phyloP scores from a whole-genome alignment of 257 asterid species.

The Solanum tacnaense region DNA sequence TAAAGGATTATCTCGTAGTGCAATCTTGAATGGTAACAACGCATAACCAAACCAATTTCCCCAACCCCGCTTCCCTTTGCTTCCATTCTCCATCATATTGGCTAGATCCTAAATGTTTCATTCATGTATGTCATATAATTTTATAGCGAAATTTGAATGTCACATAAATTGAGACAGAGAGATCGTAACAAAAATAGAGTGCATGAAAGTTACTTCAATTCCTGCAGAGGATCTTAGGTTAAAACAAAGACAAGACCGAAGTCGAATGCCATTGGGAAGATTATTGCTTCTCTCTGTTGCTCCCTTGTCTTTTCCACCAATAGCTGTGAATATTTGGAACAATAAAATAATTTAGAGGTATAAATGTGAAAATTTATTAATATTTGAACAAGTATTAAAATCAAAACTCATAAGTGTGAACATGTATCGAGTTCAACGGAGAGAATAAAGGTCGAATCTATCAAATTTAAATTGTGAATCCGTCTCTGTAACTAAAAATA shows the following conservation, averaged over 20 bases:
- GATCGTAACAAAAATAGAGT: too few relatives aligned
- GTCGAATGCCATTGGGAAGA: conserved; percentile 19
- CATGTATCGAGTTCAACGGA: not conserved
- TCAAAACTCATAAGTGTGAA: not conserved
- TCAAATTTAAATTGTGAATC: not conserved
- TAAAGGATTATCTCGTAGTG: conserved; percentile 1
- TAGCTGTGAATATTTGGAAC: not conserved
- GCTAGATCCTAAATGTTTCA: too few relatives aligned
- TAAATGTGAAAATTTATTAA: too few relatives aligned
- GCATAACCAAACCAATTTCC: conserved; percentile 6
- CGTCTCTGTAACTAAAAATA: not conserved
- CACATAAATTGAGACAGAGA: not conserved
- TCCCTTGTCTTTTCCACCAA: conserved; percentile 7
- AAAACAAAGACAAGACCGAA: conserved; percentile 22
- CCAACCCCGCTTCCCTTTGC: conserved; percentile 2
- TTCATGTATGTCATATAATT: too few relatives aligned
- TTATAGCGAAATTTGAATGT: not conserved
- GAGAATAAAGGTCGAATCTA: not conserved
- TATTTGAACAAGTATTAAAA: too few relatives aligned
- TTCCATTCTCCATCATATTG: conserved; percentile 5
- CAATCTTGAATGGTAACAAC: conserved; percentile 4
- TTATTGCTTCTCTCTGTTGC: not conserved
- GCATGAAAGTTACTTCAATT: conserved; percentile 10
- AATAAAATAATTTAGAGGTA: not conserved
- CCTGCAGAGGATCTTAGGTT: conserved; percentile 29